phyloP scores from a whole-genome alignment of 495 filamentous ascomycete genomes.

The Aspergillus cristatus region DNA sequence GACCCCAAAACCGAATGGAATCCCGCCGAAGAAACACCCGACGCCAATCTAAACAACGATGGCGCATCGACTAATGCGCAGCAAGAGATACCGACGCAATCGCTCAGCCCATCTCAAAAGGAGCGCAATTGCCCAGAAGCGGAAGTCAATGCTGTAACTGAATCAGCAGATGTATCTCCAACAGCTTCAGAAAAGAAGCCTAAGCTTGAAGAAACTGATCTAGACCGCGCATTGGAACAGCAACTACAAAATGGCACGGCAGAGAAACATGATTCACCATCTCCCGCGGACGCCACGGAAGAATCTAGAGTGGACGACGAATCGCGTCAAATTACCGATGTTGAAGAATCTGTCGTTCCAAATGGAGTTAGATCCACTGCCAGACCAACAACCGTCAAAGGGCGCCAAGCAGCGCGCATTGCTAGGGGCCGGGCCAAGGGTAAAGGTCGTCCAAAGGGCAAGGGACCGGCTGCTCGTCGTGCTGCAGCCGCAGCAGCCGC shows the following conservation, averaged over 20 bases:
- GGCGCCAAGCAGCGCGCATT: slow-evolving; percentile 21
- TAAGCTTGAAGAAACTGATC: slow-evolving; percentile 23
- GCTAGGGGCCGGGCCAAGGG: slow-evolving; percentile 4
- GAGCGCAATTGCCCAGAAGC: slow-evolving; percentile 20
- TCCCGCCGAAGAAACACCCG: slow-evolving; percentile 4
- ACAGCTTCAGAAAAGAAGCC: slow-evolving; percentile 17
- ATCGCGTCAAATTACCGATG: slow-evolving; percentile 15
- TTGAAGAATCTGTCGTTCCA: slow-evolving; percentile 9
- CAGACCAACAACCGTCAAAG: slow-evolving; percentile 12
- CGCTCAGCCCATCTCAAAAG: slow-evolving; percentile 16
- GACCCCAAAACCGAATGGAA: not conserved
- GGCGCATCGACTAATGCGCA: not conserved
- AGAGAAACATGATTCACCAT: slow-evolving; percentile 9
- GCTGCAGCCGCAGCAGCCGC: too few species aligned
- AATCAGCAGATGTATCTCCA: slow-evolving; percentile 6
- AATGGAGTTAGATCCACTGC: slow-evolving; percentile 6
- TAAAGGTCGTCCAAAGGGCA: too few species aligned
- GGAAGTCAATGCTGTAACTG: slow-evolving; percentile 13
- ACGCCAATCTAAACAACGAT: slow-evolving; percentile 3
- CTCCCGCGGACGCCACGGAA: slow-evolving; percentile 10
- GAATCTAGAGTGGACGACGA: slow-evolving; percentile 9
- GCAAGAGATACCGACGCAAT: not conserved
- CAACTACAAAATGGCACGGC: slow-evolving; percentile 15
- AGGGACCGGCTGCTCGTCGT: too few species aligned
- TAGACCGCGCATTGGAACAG: slow-evolving; percentile 12